phyloP scores from a whole-genome alignment of 2,329 filamentous ascomycete species.

The Cladophialophora psammophila region DNA sequence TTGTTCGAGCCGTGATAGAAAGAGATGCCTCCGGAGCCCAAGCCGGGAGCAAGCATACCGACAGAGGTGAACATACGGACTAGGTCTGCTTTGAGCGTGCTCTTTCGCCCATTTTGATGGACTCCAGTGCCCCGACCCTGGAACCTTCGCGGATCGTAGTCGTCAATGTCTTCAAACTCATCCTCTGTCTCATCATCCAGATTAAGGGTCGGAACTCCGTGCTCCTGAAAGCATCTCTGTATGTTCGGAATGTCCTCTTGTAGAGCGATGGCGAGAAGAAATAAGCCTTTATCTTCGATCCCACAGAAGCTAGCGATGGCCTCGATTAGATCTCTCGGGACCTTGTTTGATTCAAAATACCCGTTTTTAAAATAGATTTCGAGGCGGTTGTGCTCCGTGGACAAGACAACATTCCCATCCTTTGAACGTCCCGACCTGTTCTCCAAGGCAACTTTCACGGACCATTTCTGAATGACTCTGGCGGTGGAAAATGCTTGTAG shows the following conservation, averaged over 20 bases:
- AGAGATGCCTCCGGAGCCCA: background rate
- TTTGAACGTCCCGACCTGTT: conserved; percentile 3
- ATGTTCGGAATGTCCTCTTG: conserved; percentile 9
- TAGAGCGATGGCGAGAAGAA: conserved; percentile 16
- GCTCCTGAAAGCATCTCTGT: conserved; percentile 18
- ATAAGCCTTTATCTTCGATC: conserved; percentile 12
- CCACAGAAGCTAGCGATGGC: conserved; percentile 16
- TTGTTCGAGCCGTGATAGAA: background rate
- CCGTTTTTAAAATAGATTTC: conserved; percentile 17
- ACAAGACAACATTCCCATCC: conserved; percentile 19
- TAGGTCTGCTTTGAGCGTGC: background rate
- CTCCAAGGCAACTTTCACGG: conserved; percentile 6
- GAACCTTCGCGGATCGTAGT: conserved; percentile 17
- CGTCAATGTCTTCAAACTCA: conserved; percentile 11
- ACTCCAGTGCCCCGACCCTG: background rate
- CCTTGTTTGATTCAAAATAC: conserved; percentile 14
- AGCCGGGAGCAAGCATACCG: too few relatives aligned
- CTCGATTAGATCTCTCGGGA: conserved; percentile 17
- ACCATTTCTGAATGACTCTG: conserved; percentile 18
- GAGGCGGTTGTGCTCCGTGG: conserved; percentile 10
- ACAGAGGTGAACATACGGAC: conserved; percentile 10
- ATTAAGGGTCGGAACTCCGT: conserved; percentile 13
- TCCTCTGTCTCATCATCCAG: conserved; percentile 12
- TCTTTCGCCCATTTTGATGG: background rate
- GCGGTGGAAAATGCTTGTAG: conserved; percentile 9